A percentile compares a stretch with the other conserved stretches of the same genome.
phyloP scores from a whole-genome alignment of 2,329 filamentous ascomycete species.

The Calonectria henricotiae region DNA sequence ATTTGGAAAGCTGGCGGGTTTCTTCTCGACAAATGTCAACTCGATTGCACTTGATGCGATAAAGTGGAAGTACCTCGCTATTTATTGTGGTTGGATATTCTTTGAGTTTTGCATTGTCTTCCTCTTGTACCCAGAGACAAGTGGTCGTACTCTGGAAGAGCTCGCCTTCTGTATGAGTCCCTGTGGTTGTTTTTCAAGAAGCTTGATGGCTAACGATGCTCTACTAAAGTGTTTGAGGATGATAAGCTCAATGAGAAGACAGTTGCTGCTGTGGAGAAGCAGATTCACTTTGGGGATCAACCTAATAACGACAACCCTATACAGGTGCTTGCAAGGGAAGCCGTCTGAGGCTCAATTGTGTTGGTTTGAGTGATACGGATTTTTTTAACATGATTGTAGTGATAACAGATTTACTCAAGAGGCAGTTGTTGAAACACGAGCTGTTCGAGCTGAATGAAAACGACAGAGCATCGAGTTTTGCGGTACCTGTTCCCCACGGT shows the following conservation, averaged over 20 bases:
- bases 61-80: slow-evolving; percentile 63
- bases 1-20: slow-evolving; percentile 63
- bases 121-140: slow-evolving; percentile 89
- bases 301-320: slow-evolving; percentile 22
- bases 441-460: not conserved
- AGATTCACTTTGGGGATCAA: slow-evolving; percentile 51
- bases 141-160: slow-evolving; percentile 82
- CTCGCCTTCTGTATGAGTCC: slow-evolving; percentile 60
- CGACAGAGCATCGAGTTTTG: not conserved
- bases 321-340: slow-evolving; percentile 37
- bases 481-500: not conserved
- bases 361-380: not conserved
- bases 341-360: slow-evolving; percentile 24
- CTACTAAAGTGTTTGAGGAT: slow-evolving; percentile 59
- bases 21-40: slow-evolving; percentile 65
- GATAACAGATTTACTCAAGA: not conserved
- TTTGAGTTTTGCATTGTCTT: slow-evolving; percentile 73
- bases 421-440: not conserved
- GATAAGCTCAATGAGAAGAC: slow-evolving; percentile 59
- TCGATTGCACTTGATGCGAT: slow-evolving; percentile 61
- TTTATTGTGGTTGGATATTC: slow-evolving; percentile 63
- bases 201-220: slow-evolving; percentile 33
- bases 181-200: accelerated
- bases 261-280: slow-evolving; percentile 61
- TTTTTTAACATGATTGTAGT: not conserved